Base-by-base conservation (phyloP, 1,284 basidiomycete species). In the Pholiota adiposa region DNA sequence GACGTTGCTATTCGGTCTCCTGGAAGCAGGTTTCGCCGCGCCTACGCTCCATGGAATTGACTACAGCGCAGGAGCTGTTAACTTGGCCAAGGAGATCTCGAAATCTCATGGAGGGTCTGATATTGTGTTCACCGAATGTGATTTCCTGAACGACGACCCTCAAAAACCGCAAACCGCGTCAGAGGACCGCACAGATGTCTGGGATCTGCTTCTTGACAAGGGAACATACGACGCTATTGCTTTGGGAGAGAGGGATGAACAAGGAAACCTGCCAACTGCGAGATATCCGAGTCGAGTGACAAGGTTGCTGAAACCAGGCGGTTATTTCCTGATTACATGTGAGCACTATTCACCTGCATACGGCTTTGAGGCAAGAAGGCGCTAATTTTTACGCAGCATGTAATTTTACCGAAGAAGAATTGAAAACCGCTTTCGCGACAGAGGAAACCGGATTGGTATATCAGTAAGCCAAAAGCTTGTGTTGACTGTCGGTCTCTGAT, bases 141-240 rank as follows among this genome's bases (percentile, higher is more conserved):
- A 92, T 72, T 89, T 92, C 66, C 72, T 92, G 43, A 69, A 73
- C 11, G 76, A 85, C 3, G 77, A 76, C 29, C 81, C 81, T 12
- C 73, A 73, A 19, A 49, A 69, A 2, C 77, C 84, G 29, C 18
- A 38, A 16, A 9, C 61, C 74, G 2, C 63, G 65, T 12, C 66
- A 65, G 56, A 67, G 60, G 40, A 25, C 29, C 14, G 21, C 63
- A n/a, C 69, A 18, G 72, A 70, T 33, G 65, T 67, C 29, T 92
- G 90, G 90, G 87, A 90, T 67, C 72, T 92, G 8, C 69, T 92
- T 6, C 67, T 93, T 59, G 91, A 93, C 73, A 93, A 93, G 72
- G 90, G 90, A 29, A 94, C 94, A 0, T 93, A 88, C 66, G 94
- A 97, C 70, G 94, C 94, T 1, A 94, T 96, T 60, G 91, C 93